phyloP scores from a whole-genome alignment of 2,329 filamentous ascomycete species.

The Fusarium sp. region DNA sequence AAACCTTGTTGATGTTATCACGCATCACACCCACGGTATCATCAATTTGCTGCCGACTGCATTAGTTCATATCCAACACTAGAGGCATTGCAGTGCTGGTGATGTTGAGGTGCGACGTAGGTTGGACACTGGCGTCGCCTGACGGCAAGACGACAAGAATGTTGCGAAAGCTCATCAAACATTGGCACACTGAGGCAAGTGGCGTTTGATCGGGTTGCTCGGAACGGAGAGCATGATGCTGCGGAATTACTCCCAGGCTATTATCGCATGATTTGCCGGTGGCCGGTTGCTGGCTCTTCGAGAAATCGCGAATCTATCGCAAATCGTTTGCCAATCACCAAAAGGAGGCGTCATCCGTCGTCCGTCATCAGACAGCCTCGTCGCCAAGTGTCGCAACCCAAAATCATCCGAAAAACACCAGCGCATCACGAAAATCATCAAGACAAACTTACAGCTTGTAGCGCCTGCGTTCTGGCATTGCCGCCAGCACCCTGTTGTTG shows the following conservation, averaged over 20 bases:
- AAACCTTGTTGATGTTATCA: constrained; percentile 97
- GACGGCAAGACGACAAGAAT: neutral
- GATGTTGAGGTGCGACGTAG: neutral
- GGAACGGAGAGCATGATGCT: neutral
- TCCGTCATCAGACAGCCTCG: constrained; percentile 13
- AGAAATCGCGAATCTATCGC: neutral
- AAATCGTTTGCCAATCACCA: neutral
- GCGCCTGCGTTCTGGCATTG: constrained; percentile 68
- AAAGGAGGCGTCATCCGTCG: constrained; percentile 25
- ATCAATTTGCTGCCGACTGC: constrained; percentile 84
- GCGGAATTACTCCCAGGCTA: neutral
- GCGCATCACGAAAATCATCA: constrained; percentile 27
- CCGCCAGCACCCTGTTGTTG: constrained; percentile 55
- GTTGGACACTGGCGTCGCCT: neutral
- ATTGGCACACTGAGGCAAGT: neutral
- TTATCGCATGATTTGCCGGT: neutral
- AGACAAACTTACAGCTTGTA: constrained; percentile 80
- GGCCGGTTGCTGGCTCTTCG: neutral
- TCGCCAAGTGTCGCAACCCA: constrained; percentile 32
- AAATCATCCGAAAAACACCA: constrained; percentile 17
- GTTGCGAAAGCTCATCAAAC: neutral
- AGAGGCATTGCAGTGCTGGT: neutral
- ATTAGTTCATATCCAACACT: constrained; percentile 23
- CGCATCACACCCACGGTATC: constrained; percentile 95
- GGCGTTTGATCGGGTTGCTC: neutral